Conservation (phyloP, 2,329 filamentous ascomycete genomes). For the Beauveria pseudobassiana region DNA sequence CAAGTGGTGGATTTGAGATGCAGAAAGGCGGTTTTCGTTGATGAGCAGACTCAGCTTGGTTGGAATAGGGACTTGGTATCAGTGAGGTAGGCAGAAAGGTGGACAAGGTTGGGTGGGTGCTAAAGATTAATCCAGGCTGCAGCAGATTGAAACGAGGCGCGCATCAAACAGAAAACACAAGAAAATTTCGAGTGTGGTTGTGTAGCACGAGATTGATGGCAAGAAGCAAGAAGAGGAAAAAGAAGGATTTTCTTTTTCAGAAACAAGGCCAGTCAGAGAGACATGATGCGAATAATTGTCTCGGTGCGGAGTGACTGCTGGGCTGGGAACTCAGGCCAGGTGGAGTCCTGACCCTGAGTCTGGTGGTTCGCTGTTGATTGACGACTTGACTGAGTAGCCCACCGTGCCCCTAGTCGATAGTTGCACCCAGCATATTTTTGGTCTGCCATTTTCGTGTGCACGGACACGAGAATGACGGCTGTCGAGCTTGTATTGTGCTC, state of each 20-base stretch:
- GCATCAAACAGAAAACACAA: background rate
- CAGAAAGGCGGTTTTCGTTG: background rate
- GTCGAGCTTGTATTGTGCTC: background rate
- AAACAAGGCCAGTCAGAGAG: conserved; percentile 5
- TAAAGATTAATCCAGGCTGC: background rate
- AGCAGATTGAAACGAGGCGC: background rate
- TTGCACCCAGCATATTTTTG: conserved; percentile 1
- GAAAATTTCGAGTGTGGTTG: background rate
- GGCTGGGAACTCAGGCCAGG: background rate
- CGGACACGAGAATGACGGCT: background rate
- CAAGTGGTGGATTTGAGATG: background rate
- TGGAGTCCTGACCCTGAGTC: conserved; percentile 10
- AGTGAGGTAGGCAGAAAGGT: background rate
- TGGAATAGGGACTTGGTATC: background rate
- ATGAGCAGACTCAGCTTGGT: background rate
- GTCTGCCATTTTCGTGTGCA: background rate
- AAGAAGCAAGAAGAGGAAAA: background rate
- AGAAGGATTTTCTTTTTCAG: conserved; percentile 1
- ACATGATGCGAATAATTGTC: conserved; percentile 25
- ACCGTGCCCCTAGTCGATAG: background rate
- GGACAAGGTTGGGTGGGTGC: background rate
- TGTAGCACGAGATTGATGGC: background rate
- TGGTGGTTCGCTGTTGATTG: background rate
- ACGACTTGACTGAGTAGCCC: background rate
- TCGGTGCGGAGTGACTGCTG: conserved; percentile 21